phyloP scores from a whole-genome alignment of 2,329 filamentous ascomycete genomes.

The Dactylonectria macrodidyma region DNA sequence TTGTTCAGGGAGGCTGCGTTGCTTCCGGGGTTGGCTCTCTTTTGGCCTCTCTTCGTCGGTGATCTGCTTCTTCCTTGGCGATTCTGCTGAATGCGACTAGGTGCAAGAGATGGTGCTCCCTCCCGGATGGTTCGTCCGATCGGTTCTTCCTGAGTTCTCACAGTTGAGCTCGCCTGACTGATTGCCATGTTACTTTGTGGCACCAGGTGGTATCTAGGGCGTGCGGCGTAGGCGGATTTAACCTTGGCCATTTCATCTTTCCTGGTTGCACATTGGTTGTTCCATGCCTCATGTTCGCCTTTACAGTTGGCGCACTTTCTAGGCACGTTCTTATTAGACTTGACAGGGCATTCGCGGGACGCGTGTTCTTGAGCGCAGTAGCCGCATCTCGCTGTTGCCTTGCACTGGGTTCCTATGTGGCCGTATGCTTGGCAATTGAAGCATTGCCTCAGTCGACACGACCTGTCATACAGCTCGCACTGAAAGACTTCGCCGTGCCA shows the following conservation, averaged over 20 bases:
- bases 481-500: constrained; percentile 19
- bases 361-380: constrained; percentile 2
- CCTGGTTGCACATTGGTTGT: too few species aligned
- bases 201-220: too few species aligned
- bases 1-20: not conserved
- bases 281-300: constrained; percentile 40
- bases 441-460: not conserved
- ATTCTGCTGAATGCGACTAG: too few species aligned
- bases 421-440: not conserved
- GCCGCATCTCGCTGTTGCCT: constrained; percentile 1
- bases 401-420: constrained; percentile 16
- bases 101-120: too few species aligned
- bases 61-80: too few species aligned
- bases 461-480: constrained; percentile 15
- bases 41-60: too few species aligned
- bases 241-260: too few species aligned
- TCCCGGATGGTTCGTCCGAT: too few species aligned
- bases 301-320: constrained; percentile 32
- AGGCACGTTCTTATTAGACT: not conserved
- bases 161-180: too few species aligned
- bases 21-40: too few species aligned
- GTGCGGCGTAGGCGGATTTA: too few species aligned
- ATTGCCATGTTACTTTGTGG: not conserved
- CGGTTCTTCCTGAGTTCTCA: too few species aligned
- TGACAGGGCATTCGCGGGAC: not conserved